Percentiles rank a stretch among this genome's conserved stretches.
Conservation (phyloP, 176 grass and related monocot genomes). For the Triticum dicoccoides region DNA sequence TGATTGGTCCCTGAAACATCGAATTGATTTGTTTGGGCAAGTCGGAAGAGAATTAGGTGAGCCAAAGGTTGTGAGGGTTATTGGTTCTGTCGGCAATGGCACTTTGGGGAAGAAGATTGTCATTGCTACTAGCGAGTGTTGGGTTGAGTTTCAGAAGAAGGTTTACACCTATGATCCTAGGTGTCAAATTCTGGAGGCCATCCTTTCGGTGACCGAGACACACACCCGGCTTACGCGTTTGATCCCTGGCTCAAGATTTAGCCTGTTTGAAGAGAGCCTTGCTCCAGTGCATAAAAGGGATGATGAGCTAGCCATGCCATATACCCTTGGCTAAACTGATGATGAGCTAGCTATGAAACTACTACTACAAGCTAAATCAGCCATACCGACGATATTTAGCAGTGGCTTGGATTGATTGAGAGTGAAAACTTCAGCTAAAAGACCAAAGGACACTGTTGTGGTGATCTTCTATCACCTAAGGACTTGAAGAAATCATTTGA, state of each 20-base stretch:
- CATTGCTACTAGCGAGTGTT: not conserved
- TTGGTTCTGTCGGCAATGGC: not conserved
- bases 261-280: not conserved
- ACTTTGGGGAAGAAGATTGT: not conserved
- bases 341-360: not conserved
- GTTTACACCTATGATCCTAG: not conserved
- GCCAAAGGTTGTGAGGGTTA: not conserved
- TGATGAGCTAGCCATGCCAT: not conserved
- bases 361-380: no score
- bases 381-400: no score
- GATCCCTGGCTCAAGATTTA: not conserved
- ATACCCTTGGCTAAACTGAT: not conserved
- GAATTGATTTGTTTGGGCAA: not conserved
- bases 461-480: no score
- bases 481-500: conserved; percentile 81
- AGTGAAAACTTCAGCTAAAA: no score
- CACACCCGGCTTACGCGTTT: not conserved
- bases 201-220: not conserved
- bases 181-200: not conserved
- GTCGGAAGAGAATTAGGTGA: not conserved
- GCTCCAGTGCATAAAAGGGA: not conserved
- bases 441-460: no score
- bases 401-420: no score
- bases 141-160: not conserved
- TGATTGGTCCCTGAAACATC: not conserved